Evolutionary conservation across 306 rosid species (phyloP).

Genomic region (Fragaria ananassa): DNA sequence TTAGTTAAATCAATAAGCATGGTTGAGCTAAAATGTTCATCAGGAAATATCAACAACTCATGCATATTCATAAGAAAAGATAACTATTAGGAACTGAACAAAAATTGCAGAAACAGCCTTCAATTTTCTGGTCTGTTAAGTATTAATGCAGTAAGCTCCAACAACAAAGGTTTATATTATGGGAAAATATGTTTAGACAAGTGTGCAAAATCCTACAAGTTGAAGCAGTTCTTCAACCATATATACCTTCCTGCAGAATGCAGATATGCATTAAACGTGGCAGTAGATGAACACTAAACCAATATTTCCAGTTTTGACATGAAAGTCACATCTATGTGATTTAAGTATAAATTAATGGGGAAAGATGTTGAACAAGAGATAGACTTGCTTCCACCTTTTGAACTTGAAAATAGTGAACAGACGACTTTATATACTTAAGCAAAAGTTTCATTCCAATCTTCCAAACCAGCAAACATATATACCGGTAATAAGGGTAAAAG

Average conservation of each 20-base stretch:
- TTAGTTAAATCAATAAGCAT: neutral
- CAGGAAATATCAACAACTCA: neutral
- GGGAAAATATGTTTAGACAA: neutral
- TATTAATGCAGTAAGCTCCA: neutral
- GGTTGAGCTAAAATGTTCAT: neutral
- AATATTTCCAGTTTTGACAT: constrained; percentile 34
- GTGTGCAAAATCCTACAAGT: constrained; percentile 5
- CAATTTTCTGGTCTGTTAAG: neutral
- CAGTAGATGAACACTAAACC: neutral
- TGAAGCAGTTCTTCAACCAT: constrained; percentile 37
- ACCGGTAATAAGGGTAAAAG: constrained; percentile 48
- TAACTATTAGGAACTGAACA: constrained; percentile 6
- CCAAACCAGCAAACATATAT: constrained; percentile 44
- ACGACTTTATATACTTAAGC: constrained; percentile 11
- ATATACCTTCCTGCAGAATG: constrained; percentile 36
- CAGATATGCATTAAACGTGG: constrained; percentile 14
- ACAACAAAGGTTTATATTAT: neutral
- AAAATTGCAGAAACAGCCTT: constrained; percentile 6
- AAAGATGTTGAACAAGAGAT: constrained; percentile 14
- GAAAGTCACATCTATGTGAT: constrained; percentile 48
- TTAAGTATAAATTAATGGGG: neutral
- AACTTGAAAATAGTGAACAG: constrained; percentile 19
- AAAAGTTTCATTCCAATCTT: constrained; percentile 26
- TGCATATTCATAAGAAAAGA: neutral
- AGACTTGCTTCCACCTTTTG: constrained; percentile 30